Base-by-base conservation (phyloP, 805 yeast species). In the Kazachstania kunashirensis region DNA sequence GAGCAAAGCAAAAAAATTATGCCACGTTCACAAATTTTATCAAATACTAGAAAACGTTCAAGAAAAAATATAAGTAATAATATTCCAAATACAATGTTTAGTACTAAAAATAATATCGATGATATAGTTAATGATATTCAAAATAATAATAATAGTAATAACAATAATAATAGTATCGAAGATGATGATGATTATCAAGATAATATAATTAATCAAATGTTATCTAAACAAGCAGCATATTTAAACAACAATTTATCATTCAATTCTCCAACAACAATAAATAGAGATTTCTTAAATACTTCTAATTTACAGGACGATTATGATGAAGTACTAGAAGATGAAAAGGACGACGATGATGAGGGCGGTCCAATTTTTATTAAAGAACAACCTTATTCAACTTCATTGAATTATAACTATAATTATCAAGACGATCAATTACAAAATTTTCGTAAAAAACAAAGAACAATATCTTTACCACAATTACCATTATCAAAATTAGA, bases 381-480 rank as follows among this genome's bases (percentile, higher is more conserved):
- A 33, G 55, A 55, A 38, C 57, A 53, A 41, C 57, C 52, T 14
- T n/a, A 27, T 6, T 14, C 34, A 11, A 19, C 30, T 12, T 6
- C 32, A 10, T 11, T 10, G 3, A 24, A 24, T 19, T 21, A 24
- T 17, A 18, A 16, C 41, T 26, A 26, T 26, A 14, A 26, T 14
- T 5, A 15, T 26, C 13, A 26, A 5, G 3, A n/a, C 3, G 3
- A 26, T 14, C 29, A 26, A 26, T 7, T 26, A 14, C 9, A 14
- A 24, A 24, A 24, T 17, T 18, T 6, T 23, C 43, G 53, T 29
- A 64, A 63, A 47, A 70, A 68, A 42, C 66, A 66, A 44, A 57
- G 77, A 49, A 71, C 77, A 0, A 67, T 70, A 29, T 71, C 77
- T 0, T 45, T 73, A 32, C 79, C 79, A 5, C 79, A 73, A 46